phyloP scores from a whole-genome alignment of 2,329 filamentous ascomycete species.

The Colletotrichum chlorophyti region DNA sequence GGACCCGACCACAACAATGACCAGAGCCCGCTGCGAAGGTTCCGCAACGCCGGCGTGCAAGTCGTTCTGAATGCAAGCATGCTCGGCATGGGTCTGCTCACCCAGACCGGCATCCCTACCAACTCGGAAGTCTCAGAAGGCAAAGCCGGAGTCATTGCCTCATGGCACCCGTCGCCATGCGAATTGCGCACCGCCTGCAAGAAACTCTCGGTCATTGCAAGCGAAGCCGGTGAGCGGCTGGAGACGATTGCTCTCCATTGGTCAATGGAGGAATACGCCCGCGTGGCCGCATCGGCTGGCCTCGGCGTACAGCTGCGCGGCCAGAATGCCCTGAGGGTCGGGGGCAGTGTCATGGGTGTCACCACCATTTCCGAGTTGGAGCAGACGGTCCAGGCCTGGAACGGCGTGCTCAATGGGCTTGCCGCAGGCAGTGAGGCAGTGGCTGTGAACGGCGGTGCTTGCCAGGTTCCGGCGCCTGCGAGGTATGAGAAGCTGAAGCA shows the following conservation, averaged over 20 bases:
- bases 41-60: conserved; percentile 75
- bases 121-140: conserved; percentile 6
- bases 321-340: conserved; percentile 44
- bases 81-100: conserved; percentile 88
- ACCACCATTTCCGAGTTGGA: conserved; percentile 69
- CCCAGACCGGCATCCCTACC: conserved; percentile 69
- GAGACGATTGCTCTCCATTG: conserved; percentile 87
- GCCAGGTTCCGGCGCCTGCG: conserved; percentile 32
- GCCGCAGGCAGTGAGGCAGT: conserved; percentile 37
- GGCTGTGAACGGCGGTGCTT: conserved; percentile 26
- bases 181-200: conserved; percentile 71
- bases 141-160: conserved; percentile 77
- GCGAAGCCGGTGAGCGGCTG: conserved; percentile 71
- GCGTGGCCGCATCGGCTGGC: conserved; percentile 53
- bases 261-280: conserved; percentile 70
- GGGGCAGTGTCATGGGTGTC: conserved; percentile 71
- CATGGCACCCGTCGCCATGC: conserved; percentile 85
- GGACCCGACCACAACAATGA: conserved; percentile 90
- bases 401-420: conserved; percentile 55
- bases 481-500: conserved; percentile 40
- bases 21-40: conserved; percentile 74
- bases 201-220: conserved; percentile 68
- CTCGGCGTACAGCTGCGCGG: conserved; percentile 33
- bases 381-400: conserved; percentile 66
- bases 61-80: conserved; percentile 89